Conservation (phyloP, 2,329 filamentous ascomycete genomes). For the Elsinoe arachidis region DNA sequence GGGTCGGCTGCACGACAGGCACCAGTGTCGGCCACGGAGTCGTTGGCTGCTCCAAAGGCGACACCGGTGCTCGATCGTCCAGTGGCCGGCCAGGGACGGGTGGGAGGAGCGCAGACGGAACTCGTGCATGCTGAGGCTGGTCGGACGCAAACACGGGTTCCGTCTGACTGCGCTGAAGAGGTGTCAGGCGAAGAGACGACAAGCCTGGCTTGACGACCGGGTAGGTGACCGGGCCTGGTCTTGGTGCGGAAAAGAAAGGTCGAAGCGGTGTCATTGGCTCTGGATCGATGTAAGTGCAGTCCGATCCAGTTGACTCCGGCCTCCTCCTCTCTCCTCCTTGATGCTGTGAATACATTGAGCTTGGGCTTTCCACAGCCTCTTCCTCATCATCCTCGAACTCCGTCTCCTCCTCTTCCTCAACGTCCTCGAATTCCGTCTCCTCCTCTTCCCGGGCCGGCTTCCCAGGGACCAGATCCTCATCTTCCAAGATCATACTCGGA, state of each 20-base stretch:
- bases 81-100: neutral
- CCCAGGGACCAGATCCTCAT: neutral
- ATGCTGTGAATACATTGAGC: neutral
- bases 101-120: neutral
- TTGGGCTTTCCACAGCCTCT: neutral
- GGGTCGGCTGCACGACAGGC: neutral
- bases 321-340: neutral
- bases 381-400: neutral
- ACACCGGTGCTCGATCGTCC: neutral
- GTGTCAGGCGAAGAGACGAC: neutral
- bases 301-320: neutral
- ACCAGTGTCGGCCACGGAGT: neutral
- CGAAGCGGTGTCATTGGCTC: neutral
- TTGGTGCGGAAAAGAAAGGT: neutral
- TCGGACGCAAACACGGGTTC: neutral
- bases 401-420: neutral
- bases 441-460: neutral
- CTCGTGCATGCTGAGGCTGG: neutral
- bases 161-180: neutral
- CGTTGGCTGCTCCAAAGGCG: neutral
- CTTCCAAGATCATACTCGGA: neutral
- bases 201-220: neutral
- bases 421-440: neutral
- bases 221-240: neutral
- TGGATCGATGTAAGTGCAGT: neutral